Evolutionary conservation across 441 rosid species (phyloP).

Genomic region (Isatis lusitanica): DNA sequence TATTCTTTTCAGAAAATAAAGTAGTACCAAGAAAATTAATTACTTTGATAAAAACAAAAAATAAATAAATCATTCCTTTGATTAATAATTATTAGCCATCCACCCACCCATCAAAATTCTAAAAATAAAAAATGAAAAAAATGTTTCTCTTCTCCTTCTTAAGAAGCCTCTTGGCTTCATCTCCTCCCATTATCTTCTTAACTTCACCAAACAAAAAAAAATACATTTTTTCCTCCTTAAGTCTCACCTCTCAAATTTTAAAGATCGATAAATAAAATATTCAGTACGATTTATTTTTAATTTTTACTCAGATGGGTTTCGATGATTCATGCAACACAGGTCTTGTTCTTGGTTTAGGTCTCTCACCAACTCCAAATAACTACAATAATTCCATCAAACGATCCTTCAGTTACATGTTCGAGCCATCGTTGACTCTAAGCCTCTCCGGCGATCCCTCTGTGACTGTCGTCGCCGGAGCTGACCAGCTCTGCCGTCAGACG

Average conservation of each 20-base stretch:
- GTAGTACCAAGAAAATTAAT: slow-evolving; percentile 13
- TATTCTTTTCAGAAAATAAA: slow-evolving; percentile 36
- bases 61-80: slow-evolving; percentile 36
- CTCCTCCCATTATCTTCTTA: slow-evolving; percentile 35
- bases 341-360: slow-evolving; percentile 80
- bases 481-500: slow-evolving; percentile 47
- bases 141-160: slow-evolving; percentile 44
- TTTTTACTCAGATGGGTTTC: slow-evolving; percentile 49
- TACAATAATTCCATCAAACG: slow-evolving; percentile 33
- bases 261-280: not conserved
- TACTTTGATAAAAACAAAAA: slow-evolving; percentile 5
- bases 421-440: slow-evolving; percentile 69
- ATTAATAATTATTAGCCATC: slow-evolving; percentile 62
- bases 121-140: slow-evolving; percentile 1
- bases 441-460: slow-evolving; percentile 45
- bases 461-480: slow-evolving; percentile 32
- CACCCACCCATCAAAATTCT: slow-evolving; percentile 51
- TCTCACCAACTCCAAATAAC: slow-evolving; percentile 35
- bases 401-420: slow-evolving; percentile 29
- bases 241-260: not conserved
- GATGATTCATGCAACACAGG: slow-evolving; percentile 61
- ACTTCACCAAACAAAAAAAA: slow-evolving; percentile 21
- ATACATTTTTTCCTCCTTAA: not conserved
- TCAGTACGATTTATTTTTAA: not conserved
- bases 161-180: slow-evolving; percentile 37